Evolutionary conservation across 176 grass and related monocot species (phyloP), one percentile per base, ranked within the genome.

Genomic region (Eleusine coracana): DNA sequence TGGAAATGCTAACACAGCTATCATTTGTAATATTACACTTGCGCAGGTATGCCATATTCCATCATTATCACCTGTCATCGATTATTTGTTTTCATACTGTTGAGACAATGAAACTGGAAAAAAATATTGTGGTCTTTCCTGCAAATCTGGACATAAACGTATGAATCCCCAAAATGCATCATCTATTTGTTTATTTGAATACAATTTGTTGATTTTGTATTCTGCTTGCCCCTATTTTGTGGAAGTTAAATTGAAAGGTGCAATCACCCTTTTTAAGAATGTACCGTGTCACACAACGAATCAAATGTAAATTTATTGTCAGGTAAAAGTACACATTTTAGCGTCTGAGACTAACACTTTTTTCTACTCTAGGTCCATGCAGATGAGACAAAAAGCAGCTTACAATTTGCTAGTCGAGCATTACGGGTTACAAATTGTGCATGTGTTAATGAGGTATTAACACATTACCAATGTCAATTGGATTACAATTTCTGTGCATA

Each of bases 11-110:
- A 94, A 98, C 59, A 98, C 95, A 36, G 92, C 92, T 54, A 98
- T 98, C 52, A 98, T 98, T 54, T 98, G 95, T 85, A 98, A 98
- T 86, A 92, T 98, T 76, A 98, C 95, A 58, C 87, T 98, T 80
- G 92, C 92, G 58, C 92, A 98, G 88, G 95, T 98, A 88, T 40
- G 41, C 45, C 31, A 42, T 73, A 59, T 39, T 68, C 80, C 12
- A 40, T 52, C n/a, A 73, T 40, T 62, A 62, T 28, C 67, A 54
- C 69, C 17, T 46, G 60, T 23, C 80, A 41, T 17, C 20, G 9
- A 48, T 65, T 3, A 34, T 34, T 2, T 23, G 45, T 91, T 72
- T 45, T n/a, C 10, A 9, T 79, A 18, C 59, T 75, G 34, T 80
- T 55, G 74, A 42, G 48, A 63, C 12, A 74, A 10, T 65, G 73